Evolutionary conservation across 1,139 yeast species (phyloP), one percentile per base, ranked within the genome.

Genomic region (Magnusiomyces sp.): DNA sequence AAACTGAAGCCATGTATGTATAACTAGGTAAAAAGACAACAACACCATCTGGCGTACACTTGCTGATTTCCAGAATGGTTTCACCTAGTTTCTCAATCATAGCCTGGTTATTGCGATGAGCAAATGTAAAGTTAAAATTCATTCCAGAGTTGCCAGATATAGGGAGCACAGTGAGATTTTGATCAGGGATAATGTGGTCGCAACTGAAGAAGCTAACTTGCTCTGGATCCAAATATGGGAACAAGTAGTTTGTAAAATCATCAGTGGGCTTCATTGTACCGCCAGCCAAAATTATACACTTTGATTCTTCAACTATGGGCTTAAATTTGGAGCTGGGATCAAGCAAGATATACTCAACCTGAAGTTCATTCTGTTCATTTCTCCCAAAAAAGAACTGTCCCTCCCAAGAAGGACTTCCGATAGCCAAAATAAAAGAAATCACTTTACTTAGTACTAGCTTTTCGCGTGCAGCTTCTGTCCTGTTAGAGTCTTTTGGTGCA

Each of bases 191-290:
- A 6, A 90, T 79, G 68, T 90, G 98, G 40, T 87, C 88, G 70
- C 96, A 90, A 3, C 81, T 73, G 60, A 87, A 86, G 34, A 70
- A 72, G 23, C 72, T 69, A 7, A 87, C 73, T 46, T 73, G 60
- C 0, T 66, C 59, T 7, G 38, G n/a, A 3, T 51, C 51, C 9
- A 82, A 53, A 45, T 76, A 75, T 0, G 96, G 95, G 49, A 89
- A 80, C 39, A 90, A 68, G 55, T 75, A 77, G 31, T 78, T 72
- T 9, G 74, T 67, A 60, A 83, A 85, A 57, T 90, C 97, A 14
- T 73, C 64, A 52, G 82, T 73, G 0, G 98, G 98, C 61, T 88
- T 95, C 97, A 90, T 89, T 0, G 98, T 90, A 16, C 98, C 98
- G 37, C 98, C 98, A 10, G 96, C 95, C 5, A 90, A 65, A 2